phyloP scores from a whole-genome alignment of 2,329 filamentous ascomycete genomes.

The Monilinia vaccinii-corymbosi region DNA sequence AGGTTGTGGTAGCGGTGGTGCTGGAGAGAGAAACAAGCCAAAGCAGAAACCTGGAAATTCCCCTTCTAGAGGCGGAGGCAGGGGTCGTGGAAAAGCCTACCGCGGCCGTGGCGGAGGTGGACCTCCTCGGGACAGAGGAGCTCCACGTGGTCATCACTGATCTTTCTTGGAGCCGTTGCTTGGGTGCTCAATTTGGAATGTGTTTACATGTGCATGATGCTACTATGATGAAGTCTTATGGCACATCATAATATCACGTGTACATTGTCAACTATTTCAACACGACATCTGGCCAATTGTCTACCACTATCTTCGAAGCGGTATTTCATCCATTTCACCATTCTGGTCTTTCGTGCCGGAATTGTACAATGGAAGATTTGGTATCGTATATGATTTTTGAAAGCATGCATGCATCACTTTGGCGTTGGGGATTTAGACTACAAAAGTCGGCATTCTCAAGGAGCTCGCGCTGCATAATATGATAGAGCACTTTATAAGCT shows the following conservation, averaged over 20 bases:
- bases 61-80: neutral
- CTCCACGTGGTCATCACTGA: slow-evolving; percentile 2
- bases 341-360: neutral
- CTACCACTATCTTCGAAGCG: neutral
- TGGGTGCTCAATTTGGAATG: neutral
- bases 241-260: neutral
- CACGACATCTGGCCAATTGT: neutral
- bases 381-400: neutral
- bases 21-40: neutral
- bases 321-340: neutral
- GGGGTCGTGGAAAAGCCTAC: neutral
- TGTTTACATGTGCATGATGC: neutral
- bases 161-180: neutral
- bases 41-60: neutral
- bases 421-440: neutral
- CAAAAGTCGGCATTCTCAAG: neutral
- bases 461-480: neutral
- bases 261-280: neutral
- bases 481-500: too few relatives aligned
- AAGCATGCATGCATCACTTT: neutral
- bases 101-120: neutral
- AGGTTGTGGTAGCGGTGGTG: neutral
- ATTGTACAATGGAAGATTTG: neutral
- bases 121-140: neutral
- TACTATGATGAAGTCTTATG: neutral